These are phyloP conservation scores for Alternaria arborescens DNA, from an alignment of 2,329 filamentous ascomycete species.

Conservation along the genomic window DNA sequence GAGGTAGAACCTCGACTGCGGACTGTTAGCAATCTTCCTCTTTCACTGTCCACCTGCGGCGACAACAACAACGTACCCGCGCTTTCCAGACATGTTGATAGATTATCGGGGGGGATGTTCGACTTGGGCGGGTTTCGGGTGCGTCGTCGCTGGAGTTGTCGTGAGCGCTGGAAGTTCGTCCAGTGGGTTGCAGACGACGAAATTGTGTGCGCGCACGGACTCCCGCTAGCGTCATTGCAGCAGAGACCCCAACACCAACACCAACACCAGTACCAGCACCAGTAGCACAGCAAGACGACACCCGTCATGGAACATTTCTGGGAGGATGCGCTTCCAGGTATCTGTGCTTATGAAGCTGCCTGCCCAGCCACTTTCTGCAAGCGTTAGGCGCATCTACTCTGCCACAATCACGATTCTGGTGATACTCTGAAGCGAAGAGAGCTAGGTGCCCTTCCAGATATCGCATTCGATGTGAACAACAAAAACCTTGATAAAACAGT, in stretches of 20 bases:
- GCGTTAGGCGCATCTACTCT: too few species aligned
- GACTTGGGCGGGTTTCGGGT: constrained; percentile 23
- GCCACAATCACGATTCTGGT: not conserved
- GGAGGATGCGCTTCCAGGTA: not conserved
- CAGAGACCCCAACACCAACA: not conserved
- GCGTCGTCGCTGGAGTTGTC: constrained; percentile 26
- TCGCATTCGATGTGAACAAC: not conserved
- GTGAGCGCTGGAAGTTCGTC: constrained; percentile 17
- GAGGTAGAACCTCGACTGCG: constrained; percentile 81
- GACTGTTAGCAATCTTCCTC: constrained; percentile 34
- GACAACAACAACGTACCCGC: constrained; percentile 16
- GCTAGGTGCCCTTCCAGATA: not conserved
- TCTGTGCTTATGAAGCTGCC: not conserved
- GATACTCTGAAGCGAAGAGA: not conserved
- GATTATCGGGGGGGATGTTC: constrained; percentile 23
- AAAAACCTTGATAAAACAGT: too few species aligned
- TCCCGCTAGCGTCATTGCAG: constrained; percentile 1
- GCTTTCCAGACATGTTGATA: constrained; percentile 26
- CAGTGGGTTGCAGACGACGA: constrained; percentile 10
- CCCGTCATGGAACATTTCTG: too few species aligned
- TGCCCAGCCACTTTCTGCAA: too few species aligned
- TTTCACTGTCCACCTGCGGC: not conserved
- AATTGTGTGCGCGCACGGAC: constrained; percentile 6
- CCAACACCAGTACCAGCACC: not conserved
- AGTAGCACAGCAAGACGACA: too few species aligned